Base-by-base conservation (phyloP, 2,329 filamentous ascomycete genomes). In the Pestalotiopsis sp. region DNA sequence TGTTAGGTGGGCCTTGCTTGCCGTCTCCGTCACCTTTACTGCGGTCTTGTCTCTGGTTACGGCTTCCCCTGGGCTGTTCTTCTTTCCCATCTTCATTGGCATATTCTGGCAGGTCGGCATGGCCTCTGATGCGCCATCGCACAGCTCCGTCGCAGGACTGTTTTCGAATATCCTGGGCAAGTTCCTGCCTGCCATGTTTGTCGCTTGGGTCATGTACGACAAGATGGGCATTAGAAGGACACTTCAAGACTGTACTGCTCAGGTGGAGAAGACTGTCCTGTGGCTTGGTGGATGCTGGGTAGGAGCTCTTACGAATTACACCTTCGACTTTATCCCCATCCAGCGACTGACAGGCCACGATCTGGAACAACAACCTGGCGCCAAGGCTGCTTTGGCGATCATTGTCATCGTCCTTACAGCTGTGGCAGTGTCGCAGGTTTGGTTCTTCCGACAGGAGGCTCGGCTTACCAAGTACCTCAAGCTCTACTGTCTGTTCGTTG, bases 281-380 rank as follows among this genome's bases (percentile, higher is more conserved):
- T 98, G 94, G 92, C 85, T 99, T 0, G 95, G 95, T 1, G 91
- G 90, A 7, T 94, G 92, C 76, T 99, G 97, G 92, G 89, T 98
- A 52, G 96, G 95, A 17, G 91, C 93, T 1, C 82, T 99, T 72
- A 95, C 95, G 76, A 98, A 98, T 81, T 97, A 98, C 80, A 98
- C 96, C 0, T 93, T 99, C 76, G 92, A 94, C 74, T 92, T 93
- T 81, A 98, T 99, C 70, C 96, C 96, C 0, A 96, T 99, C 72
- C 90, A 94, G 79, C 91, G 96, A 2, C 86, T 99, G n/a, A 98
- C 93, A 9, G 90, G 91, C 0, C 94, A 97, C 77, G 96, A 99
- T 76, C 89, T 99, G 58, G 83, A 92, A 62, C 91, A 94, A 73
- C 94, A 99, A 76, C 95, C 96, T 0, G 96, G 96, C 7, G 96